Evolutionary conservation across 2,329 filamentous ascomycete species (phyloP).

Genomic region (Exserohilum turcica): DNA sequence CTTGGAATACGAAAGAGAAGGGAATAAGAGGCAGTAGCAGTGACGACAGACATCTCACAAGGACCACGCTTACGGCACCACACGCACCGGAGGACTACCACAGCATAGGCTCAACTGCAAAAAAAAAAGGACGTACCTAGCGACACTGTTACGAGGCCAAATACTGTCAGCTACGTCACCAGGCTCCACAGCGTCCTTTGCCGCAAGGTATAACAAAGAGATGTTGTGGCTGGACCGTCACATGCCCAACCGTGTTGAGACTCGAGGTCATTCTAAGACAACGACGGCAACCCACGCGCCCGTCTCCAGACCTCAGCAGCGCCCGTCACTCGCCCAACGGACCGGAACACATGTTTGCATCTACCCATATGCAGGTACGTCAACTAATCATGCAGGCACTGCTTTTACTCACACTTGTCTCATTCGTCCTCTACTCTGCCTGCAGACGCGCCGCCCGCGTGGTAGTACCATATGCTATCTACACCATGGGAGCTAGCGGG

Average conservation of each 20-base stretch:
- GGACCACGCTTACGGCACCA: background rate
- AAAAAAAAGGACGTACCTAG: background rate
- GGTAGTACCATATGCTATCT: constrained; percentile 13
- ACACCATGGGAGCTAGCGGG: constrained; percentile 22
- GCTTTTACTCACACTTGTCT: constrained; percentile 28
- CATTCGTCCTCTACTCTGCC: constrained; percentile 18
- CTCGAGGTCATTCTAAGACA: constrained; percentile 42
- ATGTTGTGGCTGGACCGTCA: constrained; percentile 20
- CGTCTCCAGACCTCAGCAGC: constrained; percentile 30
- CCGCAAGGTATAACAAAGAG: constrained; percentile 2
- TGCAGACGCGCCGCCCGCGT: constrained; percentile 23
- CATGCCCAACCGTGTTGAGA: constrained; percentile 25
- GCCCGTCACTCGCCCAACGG: constrained; percentile 32
- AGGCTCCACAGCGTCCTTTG: background rate
- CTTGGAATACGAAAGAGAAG: background rate
- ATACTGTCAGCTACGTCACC: constrained; percentile 4
- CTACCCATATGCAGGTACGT: constrained; percentile 32
- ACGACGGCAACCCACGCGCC: constrained; percentile 34
- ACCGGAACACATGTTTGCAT: constrained; percentile 37
- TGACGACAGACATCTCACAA: background rate
- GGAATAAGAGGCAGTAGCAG: background rate
- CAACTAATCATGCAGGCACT: constrained; percentile 37
- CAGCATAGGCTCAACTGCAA: background rate
- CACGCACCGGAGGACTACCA: background rate
- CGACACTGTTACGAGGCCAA: background rate